phyloP scores from a whole-genome alignment of 805 yeast species.

The Cyberlindnera mrakii region DNA sequence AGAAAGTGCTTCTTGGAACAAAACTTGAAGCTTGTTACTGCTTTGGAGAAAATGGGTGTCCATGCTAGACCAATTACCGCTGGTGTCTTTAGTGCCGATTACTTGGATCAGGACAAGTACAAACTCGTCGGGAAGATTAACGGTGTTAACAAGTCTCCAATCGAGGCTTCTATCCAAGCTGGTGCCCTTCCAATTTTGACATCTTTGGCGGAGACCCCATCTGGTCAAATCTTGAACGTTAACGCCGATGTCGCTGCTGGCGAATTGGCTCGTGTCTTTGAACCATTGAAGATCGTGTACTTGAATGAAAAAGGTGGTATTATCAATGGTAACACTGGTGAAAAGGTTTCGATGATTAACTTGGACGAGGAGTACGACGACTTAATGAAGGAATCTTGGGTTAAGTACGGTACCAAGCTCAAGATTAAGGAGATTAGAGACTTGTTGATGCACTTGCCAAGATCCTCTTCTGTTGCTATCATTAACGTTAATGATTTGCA shows the following conservation, averaged over 20 bases:
- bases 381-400: slow-evolving; percentile 92
- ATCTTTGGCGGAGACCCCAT: slow-evolving; percentile 92
- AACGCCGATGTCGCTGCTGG: slow-evolving; percentile 99
- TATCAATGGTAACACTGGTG: slow-evolving; percentile 85
- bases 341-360: slow-evolving; percentile 83
- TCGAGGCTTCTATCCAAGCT: slow-evolving; percentile 90
- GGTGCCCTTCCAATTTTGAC: slow-evolving; percentile 97
- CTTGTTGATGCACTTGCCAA: slow-evolving; percentile 85
- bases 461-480: slow-evolving; percentile 96
- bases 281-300: slow-evolving; percentile 94
- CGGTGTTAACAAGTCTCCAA: slow-evolving; percentile 80
- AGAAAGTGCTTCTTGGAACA: slow-evolving; percentile 94
- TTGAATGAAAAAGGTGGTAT: slow-evolving; percentile 97
- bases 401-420: slow-evolving; percentile 95
- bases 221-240: slow-evolving; percentile 94
- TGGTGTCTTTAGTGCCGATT: slow-evolving; percentile 93
- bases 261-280: slow-evolving; percentile 92
- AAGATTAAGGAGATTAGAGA: slow-evolving; percentile 96
- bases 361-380: slow-evolving; percentile 94
- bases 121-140: slow-evolving; percentile 88
- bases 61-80: slow-evolving; percentile 98
- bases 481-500: slow-evolving; percentile 92
- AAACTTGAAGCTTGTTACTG: slow-evolving; percentile 90
- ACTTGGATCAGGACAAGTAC: slow-evolving; percentile 84
- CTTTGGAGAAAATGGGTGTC: slow-evolving; percentile 93